These are phyloP conservation scores for Gremmenia infestans DNA, from an alignment of 2,329 filamentous ascomycete species.

Conservation along the genomic window DNA sequence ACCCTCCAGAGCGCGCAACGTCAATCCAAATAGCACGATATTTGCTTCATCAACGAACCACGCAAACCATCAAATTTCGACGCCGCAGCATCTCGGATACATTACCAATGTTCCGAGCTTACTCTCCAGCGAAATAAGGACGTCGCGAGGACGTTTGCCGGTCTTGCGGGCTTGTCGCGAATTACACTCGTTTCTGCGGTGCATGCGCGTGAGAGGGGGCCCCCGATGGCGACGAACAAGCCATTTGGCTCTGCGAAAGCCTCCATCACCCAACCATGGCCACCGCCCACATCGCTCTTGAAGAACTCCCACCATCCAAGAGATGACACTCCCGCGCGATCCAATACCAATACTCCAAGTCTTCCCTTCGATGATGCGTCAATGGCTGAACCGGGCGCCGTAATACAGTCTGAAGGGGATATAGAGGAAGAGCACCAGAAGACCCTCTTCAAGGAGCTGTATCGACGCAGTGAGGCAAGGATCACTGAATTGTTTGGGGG, in stretches of 20 bases:
- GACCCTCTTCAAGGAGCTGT: conserved; percentile 71
- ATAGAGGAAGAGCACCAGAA: conserved; percentile 64
- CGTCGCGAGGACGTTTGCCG: conserved; percentile 17
- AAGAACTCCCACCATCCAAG: conserved; percentile 47
- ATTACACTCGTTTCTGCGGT: conserved; percentile 10
- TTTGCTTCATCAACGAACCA: conserved; percentile 19
- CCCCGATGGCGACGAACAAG: no score
- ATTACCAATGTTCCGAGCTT: conserved; percentile 22
- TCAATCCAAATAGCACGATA: no score
- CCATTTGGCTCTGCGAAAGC: no score
- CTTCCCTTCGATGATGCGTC: conserved; percentile 33
- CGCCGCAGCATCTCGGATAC: conserved; percentile 6
- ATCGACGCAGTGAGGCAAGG: conserved; percentile 69
- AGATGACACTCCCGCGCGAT: conserved; percentile 49
- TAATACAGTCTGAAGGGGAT: conserved; percentile 47
- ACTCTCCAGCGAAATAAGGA: conserved; percentile 23
- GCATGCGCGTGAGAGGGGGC: conserved; percentile 9
- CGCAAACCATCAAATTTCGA: conserved; percentile 21
- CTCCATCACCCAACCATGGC: conserved; percentile 47
- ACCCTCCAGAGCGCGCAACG: no score
- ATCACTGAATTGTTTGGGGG: conserved; percentile 69
- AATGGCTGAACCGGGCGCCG: conserved; percentile 41
- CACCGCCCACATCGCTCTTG: conserved; percentile 49
- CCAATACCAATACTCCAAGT: conserved; percentile 23
- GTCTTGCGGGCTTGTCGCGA: conserved; percentile 23